phyloP scores from a whole-genome alignment of 768 basidiomycete genomes.

The Leccinellum rugosiceps region DNA sequence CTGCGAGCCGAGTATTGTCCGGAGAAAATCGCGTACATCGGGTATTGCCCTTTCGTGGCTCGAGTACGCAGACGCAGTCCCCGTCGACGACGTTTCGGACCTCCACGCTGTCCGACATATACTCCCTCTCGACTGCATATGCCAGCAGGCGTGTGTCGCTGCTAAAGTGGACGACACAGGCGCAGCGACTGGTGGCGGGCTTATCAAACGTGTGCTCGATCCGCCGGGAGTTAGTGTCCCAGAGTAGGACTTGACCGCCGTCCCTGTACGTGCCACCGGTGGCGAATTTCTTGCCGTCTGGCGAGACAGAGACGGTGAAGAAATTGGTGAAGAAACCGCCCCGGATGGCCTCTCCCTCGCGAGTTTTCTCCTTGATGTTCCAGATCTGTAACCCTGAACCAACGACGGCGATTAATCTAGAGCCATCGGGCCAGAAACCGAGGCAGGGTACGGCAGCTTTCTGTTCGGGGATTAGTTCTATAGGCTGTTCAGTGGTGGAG shows the following conservation, averaged over 20 bases:
- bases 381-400: constrained; percentile 25
- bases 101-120: constrained; percentile 25
- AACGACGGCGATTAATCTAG: constrained; percentile 24
- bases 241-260: constrained; percentile 22
- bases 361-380: constrained; percentile 21
- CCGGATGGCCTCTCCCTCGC: constrained; percentile 21
- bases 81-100: constrained; percentile 15
- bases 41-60: constrained; percentile 22
- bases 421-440: constrained; percentile 25
- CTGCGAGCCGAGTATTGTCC: constrained; percentile 21
- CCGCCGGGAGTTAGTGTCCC: constrained; percentile 19
- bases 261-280: constrained; percentile 25
- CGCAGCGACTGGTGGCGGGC: constrained; percentile 20
- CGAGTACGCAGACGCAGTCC: constrained; percentile 14
- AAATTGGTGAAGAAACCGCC: constrained; percentile 27
- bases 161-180: constrained; percentile 24
- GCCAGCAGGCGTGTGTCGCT: constrained; percentile 17
- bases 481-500: constrained; percentile 4
- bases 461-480: constrained; percentile 19
- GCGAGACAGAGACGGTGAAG: constrained; percentile 22
- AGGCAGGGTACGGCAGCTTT: constrained; percentile 15
- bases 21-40: constrained; percentile 26
- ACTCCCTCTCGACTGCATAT: constrained; percentile 23
- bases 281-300: constrained; percentile 24
- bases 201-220: constrained; percentile 26